Conservation (phyloP, 148 eudicot species). For the Fallopia convolvulus region DNA sequence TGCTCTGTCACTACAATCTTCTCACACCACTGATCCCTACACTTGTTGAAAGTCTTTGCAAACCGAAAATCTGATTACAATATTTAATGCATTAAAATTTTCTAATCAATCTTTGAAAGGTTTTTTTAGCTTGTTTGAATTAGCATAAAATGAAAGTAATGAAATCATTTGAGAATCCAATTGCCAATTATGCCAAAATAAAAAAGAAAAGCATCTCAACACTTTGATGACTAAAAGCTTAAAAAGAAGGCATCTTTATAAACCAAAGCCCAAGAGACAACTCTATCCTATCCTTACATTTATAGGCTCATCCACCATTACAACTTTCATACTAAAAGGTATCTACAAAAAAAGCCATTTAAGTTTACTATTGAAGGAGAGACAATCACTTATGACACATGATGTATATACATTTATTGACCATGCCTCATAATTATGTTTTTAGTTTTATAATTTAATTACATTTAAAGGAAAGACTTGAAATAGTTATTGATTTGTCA, state of each 20-base stretch:
- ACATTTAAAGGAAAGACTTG: neutral
- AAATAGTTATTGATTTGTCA: neutral
- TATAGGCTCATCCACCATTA: neutral
- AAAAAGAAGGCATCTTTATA: conserved; percentile 2
- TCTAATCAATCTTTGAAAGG: no score
- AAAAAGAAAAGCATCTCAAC: neutral
- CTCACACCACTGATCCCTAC: no score
- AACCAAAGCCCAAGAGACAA: neutral
- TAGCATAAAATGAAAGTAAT: neutral
- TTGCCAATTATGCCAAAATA: neutral
- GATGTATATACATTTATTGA: neutral
- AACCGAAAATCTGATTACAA: no score
- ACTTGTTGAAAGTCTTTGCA: no score
- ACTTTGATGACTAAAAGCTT: conserved; percentile 4
- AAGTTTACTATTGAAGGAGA: neutral
- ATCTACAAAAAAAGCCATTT: neutral
- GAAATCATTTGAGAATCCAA: neutral
- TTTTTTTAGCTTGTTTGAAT: neutral
- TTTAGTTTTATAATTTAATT: neutral
- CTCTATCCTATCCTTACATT: neutral
- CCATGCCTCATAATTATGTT: neutral
- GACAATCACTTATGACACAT: neutral
- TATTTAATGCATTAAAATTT: no score
- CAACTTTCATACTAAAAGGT: neutral
- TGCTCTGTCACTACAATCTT: no score